A percentile compares a stretch with the other conserved stretches of the same genome.
phyloP scores from a whole-genome alignment of 2,329 filamentous ascomycete species.

The Xylaria sp. region DNA sequence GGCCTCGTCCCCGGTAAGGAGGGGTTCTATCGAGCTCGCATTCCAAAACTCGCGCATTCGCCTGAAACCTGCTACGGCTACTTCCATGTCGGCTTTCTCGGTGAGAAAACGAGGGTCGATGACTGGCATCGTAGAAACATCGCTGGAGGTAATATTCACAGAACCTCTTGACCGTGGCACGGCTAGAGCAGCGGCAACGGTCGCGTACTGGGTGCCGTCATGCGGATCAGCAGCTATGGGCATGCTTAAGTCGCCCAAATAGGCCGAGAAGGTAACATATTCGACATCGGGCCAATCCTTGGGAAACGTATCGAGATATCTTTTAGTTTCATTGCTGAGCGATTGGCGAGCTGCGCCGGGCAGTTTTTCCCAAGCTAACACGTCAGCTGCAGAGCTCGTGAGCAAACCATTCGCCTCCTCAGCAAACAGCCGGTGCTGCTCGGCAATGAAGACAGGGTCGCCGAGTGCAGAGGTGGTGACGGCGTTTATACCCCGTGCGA shows the following conservation, averaged over 20 bases:
- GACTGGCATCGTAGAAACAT: not conserved
- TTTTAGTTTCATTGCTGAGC: not conserved
- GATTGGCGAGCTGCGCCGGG: conserved; percentile 31
- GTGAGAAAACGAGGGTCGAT: conserved; percentile 54
- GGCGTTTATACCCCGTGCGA: conserved; percentile 40
- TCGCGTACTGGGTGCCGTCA: not conserved
- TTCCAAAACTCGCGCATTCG: conserved; percentile 46
- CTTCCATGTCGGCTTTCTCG: conserved; percentile 48
- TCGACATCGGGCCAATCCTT: conserved; percentile 38
- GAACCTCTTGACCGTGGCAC: not conserved
- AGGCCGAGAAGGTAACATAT: conserved; percentile 23
- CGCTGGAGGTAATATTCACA: not conserved
- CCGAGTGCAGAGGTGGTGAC: conserved; percentile 35
- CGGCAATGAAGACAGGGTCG: conserved; percentile 28
- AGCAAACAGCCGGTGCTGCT: not conserved
- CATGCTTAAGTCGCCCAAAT: conserved; percentile 9
- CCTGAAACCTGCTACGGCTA: conserved; percentile 50
- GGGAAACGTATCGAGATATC: conserved; percentile 30
- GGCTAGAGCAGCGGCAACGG: not conserved
- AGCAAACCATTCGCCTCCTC: conserved; percentile 29
- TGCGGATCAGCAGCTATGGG: not conserved
- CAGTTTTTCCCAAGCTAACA: conserved; percentile 41
- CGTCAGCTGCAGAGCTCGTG: conserved; percentile 33
- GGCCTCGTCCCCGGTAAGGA: not conserved
- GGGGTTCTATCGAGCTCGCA: not conserved